phyloP scores from a whole-genome alignment of 441 rosid species.

The Euphorbia celastroides region DNA sequence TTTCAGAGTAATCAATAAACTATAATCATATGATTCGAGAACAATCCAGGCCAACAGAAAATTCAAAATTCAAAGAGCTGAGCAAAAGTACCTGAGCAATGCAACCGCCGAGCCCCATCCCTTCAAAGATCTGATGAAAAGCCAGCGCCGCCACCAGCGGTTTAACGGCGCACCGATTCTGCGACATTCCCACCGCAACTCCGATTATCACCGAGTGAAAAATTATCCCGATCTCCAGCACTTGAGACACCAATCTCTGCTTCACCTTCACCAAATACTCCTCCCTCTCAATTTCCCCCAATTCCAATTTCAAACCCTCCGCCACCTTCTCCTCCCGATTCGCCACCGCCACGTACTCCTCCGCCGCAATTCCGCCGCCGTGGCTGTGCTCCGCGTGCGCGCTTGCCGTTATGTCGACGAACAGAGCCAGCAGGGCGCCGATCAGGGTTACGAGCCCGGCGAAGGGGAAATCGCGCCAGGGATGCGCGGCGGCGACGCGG shows the following conservation, averaged over 20 bases:
- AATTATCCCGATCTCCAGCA: conserved; percentile 85
- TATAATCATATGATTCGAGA: too few species aligned
- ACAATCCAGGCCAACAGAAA: too few species aligned
- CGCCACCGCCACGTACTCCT: conserved; percentile 42
- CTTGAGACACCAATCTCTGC: conserved; percentile 81
- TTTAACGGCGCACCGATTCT: conserved; percentile 74
- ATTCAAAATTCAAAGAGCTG: too few species aligned
- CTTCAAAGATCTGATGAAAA: conserved; percentile 91
- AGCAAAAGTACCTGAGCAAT: conserved; percentile 66
- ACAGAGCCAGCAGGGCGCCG: conserved; percentile 57
- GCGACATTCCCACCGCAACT: conserved; percentile 89
- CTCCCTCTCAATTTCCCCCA: conserved; percentile 17
- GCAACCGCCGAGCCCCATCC: conserved; percentile 96
- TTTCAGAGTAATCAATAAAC: too few species aligned
- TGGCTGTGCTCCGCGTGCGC: conserved; percentile 55
- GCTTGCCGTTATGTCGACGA: conserved; percentile 79
- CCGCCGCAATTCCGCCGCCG: not conserved
- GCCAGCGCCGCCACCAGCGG: conserved; percentile 85
- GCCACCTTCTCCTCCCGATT: conserved; percentile 31
- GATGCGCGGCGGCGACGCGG: conserved; percentile 63
- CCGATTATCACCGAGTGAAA: conserved; percentile 93
- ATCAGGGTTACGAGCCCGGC: conserved; percentile 66
- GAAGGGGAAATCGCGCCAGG: conserved; percentile 85
- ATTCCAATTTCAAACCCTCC: conserved; percentile 25
- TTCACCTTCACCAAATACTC: conserved; percentile 52